A percentile compares a stretch with the other conserved stretches of the same genome.
phyloP scores from a whole-genome alignment of 495 filamentous ascomycete genomes.

The Niebla homalea region DNA sequence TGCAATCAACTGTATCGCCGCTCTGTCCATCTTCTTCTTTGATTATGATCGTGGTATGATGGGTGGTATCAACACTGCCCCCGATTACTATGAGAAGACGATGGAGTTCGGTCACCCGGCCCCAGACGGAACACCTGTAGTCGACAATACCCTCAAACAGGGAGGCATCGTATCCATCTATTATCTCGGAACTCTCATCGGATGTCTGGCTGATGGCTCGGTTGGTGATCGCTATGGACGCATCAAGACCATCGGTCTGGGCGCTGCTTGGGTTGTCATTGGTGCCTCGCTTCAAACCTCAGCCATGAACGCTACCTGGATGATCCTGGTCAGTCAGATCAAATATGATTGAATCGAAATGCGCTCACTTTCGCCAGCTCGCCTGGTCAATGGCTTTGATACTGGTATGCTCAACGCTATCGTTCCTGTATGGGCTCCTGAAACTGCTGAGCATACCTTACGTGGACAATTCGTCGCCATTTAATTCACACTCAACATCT shows the following conservation, averaged over 20 bases:
- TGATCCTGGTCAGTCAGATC: slow-evolving; percentile 42
- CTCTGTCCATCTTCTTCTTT: slow-evolving; percentile 40
- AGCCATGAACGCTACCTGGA: slow-evolving; percentile 50
- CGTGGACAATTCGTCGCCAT: slow-evolving; percentile 58
- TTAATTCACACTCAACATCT: slow-evolving; percentile 56
- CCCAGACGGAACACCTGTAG: slow-evolving; percentile 27
- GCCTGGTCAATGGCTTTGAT: slow-evolving; percentile 53
- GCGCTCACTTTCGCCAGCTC: slow-evolving; percentile 20
- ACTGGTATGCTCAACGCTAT: slow-evolving; percentile 58
- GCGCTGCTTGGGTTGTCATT: slow-evolving; percentile 40
- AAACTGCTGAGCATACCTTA: slow-evolving; percentile 52
- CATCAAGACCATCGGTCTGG: slow-evolving; percentile 46
- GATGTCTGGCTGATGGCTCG: slow-evolving; percentile 45
- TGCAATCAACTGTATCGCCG: slow-evolving; percentile 33
- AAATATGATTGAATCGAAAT: background rate
- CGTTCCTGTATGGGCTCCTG: slow-evolving; percentile 56
- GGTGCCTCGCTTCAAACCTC: slow-evolving; percentile 47
- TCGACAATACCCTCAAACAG: slow-evolving; percentile 48
- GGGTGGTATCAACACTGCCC: slow-evolving; percentile 35
- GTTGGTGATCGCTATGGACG: slow-evolving; percentile 44
- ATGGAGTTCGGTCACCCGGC: slow-evolving; percentile 53
- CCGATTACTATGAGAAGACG: slow-evolving; percentile 35
- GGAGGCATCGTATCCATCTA: slow-evolving; percentile 58
- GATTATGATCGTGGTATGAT: slow-evolving; percentile 44
- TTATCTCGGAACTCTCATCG: slow-evolving; percentile 43